These are phyloP conservation scores for Whalleya microplaca DNA, from an alignment of 2,329 filamentous ascomycete species.

Conservation along the genomic window DNA sequence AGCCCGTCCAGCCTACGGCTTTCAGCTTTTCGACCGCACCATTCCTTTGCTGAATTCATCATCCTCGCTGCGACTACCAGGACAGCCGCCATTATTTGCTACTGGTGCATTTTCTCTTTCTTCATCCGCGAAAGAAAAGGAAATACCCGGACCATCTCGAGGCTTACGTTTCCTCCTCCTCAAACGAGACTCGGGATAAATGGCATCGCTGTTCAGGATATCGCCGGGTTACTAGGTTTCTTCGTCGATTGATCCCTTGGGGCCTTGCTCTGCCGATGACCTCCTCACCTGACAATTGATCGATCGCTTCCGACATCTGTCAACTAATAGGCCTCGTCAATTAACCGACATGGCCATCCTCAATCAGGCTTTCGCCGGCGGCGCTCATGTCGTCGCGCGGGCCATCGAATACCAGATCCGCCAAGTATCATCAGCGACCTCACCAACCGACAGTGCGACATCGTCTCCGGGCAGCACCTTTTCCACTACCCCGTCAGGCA, in stretches of 20 bases:
- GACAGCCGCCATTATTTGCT: neutral
- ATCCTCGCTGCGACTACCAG: neutral
- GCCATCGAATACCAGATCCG: constrained; percentile 36
- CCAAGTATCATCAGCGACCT: constrained; percentile 16
- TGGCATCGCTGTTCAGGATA: constrained; percentile 22
- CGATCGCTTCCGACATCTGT: constrained; percentile 11
- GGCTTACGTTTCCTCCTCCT: constrained; percentile 1
- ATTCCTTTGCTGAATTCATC: neutral
- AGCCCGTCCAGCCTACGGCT: neutral
- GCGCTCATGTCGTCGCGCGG: constrained; percentile 42
- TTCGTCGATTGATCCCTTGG: constrained; percentile 15
- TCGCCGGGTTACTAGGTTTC: constrained; percentile 17
- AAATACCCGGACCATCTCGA: neutral
- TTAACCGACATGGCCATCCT: constrained; percentile 41
- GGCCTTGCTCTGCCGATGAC: constrained; percentile 21
- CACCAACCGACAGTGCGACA: constrained; percentile 14
- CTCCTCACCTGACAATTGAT: constrained; percentile 18
- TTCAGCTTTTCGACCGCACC: neutral
- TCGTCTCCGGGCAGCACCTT: constrained; percentile 4
- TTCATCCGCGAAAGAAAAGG: neutral
- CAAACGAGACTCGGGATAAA: constrained; percentile 20
- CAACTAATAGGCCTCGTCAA: neutral
- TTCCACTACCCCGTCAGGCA: constrained; percentile 11
- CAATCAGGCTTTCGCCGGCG: constrained; percentile 42
- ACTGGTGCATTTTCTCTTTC: constrained; percentile 1